Conservation (phyloP, 441 rosid genomes). For the Bocquillonia castaneifolia region DNA sequence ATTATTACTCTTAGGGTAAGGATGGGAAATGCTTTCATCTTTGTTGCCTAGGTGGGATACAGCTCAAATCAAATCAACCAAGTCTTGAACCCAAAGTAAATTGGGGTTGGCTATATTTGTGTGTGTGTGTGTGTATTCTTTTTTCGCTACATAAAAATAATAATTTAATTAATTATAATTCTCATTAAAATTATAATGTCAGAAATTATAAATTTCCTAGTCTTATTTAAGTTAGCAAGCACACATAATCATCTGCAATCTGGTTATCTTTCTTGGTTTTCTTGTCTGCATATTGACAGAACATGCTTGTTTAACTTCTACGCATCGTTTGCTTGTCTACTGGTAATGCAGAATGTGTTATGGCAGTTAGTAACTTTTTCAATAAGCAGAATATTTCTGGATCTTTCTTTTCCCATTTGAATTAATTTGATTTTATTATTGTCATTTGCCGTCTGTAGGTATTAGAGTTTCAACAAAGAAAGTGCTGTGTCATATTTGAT, state of each 20-base stretch:
- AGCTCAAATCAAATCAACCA: too few species aligned
- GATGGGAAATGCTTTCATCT: too few species aligned
- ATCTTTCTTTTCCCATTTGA: slow-evolving; percentile 2
- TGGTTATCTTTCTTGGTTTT: not conserved
- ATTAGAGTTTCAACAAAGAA: slow-evolving; percentile 77
- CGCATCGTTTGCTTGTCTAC: not conserved
- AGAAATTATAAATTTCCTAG: too few species aligned
- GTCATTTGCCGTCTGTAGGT: slow-evolving; percentile 39
- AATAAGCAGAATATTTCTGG: not conserved
- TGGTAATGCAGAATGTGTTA: not conserved
- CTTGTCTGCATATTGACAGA: not conserved
- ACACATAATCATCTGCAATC: not conserved
- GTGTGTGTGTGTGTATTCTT: too few species aligned
- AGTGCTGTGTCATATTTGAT: slow-evolving; percentile 85
- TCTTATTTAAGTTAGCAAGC: not conserved
- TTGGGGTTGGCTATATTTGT: too few species aligned
- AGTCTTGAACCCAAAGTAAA: too few species aligned
- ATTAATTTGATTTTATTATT: slow-evolving; percentile 3
- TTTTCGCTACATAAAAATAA: too few species aligned
- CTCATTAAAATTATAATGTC: too few species aligned
- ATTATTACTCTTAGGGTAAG: too few species aligned
- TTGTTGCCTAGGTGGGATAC: too few species aligned
- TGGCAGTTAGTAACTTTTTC: not conserved
- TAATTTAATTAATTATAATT: too few species aligned
- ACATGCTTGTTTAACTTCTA: not conserved